phyloP scores from a whole-genome alignment of 306 rosid genomes.

The Gillenia trifoliata region DNA sequence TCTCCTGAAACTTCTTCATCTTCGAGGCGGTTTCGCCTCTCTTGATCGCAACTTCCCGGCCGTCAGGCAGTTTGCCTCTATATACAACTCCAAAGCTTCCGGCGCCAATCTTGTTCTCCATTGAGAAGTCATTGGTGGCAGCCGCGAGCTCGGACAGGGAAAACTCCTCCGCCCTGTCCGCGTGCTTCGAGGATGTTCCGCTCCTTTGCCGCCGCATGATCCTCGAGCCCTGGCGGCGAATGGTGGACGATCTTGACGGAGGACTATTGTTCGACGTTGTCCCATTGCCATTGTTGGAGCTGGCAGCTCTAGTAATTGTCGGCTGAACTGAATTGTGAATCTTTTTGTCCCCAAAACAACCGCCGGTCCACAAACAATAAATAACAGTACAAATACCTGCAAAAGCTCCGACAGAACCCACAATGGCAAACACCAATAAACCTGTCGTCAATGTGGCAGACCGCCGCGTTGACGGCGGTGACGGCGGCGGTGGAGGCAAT shows the following conservation, averaged over 20 bases:
- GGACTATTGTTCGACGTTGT: conserved; percentile 40
- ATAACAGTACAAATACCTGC: conserved; percentile 63
- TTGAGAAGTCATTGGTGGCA: conserved; percentile 60
- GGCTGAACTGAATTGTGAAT: conserved; percentile 91
- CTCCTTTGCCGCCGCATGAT: conserved; percentile 93
- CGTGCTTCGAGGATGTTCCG: conserved; percentile 82
- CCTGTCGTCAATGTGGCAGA: conserved; percentile 55
- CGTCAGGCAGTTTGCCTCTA: conserved; percentile 60
- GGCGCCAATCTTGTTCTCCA: conserved; percentile 65
- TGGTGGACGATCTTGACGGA: conserved; percentile 55
- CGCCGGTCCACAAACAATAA: conserved; percentile 73
- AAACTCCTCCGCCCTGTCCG: conserved; percentile 78
- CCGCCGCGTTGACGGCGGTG: background rate
- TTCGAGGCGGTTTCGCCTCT: conserved; percentile 49
- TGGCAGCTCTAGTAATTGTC: conserved; percentile 62
- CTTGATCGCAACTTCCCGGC: conserved; percentile 85
- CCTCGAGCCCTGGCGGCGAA: conserved; percentile 62
- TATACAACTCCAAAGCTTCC: conserved; percentile 96
- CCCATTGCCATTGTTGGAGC: conserved; percentile 46
- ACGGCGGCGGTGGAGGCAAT: background rate
- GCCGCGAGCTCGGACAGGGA: conserved; percentile 57
- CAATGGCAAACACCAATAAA: conserved; percentile 67
- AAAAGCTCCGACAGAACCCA: conserved; percentile 74
- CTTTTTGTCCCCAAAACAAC: conserved; percentile 83
- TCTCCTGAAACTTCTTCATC: conserved; percentile 72